Conservation (phyloP, 305 asterid genomes). For the Ilex paraguariensis region DNA sequence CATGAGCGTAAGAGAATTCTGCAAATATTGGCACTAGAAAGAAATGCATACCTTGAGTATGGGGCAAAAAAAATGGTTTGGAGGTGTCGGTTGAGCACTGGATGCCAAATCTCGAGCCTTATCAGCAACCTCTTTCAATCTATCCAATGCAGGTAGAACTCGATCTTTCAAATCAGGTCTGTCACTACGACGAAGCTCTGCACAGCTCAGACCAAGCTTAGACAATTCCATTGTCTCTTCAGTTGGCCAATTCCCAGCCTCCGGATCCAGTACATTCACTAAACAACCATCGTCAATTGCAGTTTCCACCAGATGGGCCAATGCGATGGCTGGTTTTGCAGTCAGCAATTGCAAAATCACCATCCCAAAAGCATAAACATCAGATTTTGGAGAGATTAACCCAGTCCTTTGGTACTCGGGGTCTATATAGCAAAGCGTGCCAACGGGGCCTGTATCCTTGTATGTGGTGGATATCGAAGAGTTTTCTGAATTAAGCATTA, state of each 20-base stretch:
- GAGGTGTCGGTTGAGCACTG: slow-evolving; percentile 31
- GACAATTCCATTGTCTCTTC: slow-evolving; percentile 57
- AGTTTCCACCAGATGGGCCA: slow-evolving; percentile 54
- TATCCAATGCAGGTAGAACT: slow-evolving; percentile 62
- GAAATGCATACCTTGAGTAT: slow-evolving; percentile 53
- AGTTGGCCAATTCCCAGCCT: slow-evolving; percentile 70
- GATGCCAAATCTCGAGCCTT: slow-evolving; percentile 29
- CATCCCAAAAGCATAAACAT: slow-evolving; percentile 78
- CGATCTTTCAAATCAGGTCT: slow-evolving; percentile 57
- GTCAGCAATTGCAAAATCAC: slow-evolving; percentile 74
- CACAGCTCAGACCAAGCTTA: slow-evolving; percentile 60
- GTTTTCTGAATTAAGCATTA: slow-evolving; percentile 38
- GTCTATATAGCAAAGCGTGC: slow-evolving; percentile 79
- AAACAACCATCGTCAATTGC: slow-evolving; percentile 39
- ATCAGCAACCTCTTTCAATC: slow-evolving; percentile 53
- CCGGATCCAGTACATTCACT: slow-evolving; percentile 42
- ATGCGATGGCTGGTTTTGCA: slow-evolving; percentile 60
- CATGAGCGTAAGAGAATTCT: too few species aligned
- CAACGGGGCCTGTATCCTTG: slow-evolving; percentile 53
- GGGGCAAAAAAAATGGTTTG: slow-evolving; percentile 66
- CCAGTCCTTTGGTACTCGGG: slow-evolving; percentile 96
- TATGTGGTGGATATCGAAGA: slow-evolving; percentile 27
- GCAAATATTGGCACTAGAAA: too few species aligned
- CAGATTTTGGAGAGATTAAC: slow-evolving; percentile 57
- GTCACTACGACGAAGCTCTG: slow-evolving; percentile 58